Evolutionary conservation across 495 filamentous ascomycete species (phyloP).

Genomic region (Neurospora intermedia): DNA sequence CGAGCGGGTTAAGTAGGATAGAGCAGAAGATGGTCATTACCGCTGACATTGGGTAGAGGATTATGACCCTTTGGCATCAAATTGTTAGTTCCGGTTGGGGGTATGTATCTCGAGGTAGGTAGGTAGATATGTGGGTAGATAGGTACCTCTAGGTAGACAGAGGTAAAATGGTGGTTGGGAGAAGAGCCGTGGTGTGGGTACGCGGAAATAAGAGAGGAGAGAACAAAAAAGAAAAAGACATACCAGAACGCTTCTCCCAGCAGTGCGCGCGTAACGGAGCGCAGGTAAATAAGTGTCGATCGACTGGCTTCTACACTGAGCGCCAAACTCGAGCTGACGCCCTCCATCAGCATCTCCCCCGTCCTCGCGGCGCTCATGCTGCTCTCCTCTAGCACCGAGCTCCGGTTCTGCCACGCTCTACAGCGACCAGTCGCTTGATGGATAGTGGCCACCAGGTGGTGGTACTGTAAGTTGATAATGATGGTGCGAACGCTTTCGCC

Average conservation of each 20-base stretch:
- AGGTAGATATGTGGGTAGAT: not conserved
- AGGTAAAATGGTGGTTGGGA: not conserved
- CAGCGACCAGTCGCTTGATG: conserved; percentile 41
- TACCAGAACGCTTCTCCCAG: conserved; percentile 40
- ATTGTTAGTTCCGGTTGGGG: no score
- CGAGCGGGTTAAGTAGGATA: conserved; percentile 37
- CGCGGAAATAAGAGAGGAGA: no score
- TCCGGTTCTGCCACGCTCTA: conserved; percentile 16
- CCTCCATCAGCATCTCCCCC: conserved; percentile 23
- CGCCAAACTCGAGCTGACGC: conserved; percentile 38
- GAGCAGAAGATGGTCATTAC: conserved; percentile 41
- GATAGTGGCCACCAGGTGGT: conserved; percentile 41
- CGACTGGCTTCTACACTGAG: conserved; percentile 44
- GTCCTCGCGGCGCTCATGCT: conserved; percentile 2
- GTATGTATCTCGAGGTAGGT: no score
- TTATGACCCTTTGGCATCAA: conserved; percentile 19
- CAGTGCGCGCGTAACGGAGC: conserved; percentile 30
- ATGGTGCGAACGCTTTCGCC: conserved; percentile 30
- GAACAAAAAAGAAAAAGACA: not conserved
- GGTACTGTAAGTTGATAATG: conserved; percentile 40
- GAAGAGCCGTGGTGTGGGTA: no score
- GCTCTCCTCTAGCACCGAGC: conserved; percentile 1
- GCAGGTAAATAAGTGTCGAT: conserved; percentile 37
- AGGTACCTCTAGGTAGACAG: no score
- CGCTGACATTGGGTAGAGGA: conserved; percentile 45